These are phyloP conservation scores for Venturia carpophila DNA, from an alignment of 2,329 filamentous ascomycete species.

Conservation along the genomic window DNA sequence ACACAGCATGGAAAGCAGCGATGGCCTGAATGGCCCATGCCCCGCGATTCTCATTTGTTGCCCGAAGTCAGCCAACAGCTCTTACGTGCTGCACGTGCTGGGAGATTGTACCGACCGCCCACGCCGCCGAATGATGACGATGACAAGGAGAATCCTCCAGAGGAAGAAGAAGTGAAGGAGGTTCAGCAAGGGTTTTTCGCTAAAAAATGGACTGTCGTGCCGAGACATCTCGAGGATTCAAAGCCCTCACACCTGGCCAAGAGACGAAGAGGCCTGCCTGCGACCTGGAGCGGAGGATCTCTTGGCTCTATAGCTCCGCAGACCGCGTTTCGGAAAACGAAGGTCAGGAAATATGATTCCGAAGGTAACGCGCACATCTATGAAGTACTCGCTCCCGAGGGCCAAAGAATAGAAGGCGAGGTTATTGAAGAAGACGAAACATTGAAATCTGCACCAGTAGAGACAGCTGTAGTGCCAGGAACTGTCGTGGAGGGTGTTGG, in stretches of 20 bases:
- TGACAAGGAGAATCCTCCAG: conserved; percentile 29
- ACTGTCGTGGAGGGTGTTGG: conserved; percentile 53
- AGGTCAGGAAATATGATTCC: conserved; percentile 68
- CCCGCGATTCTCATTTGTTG: conserved; percentile 72
- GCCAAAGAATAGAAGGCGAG: conserved; percentile 73
- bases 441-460: conserved; percentile 25
- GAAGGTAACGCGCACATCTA: conserved; percentile 75
- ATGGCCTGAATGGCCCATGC: conserved; percentile 81
- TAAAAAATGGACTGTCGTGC: conserved; percentile 51
- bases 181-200: conserved; percentile 40
- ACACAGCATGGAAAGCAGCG: conserved; percentile 53
- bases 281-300: conserved; percentile 38
- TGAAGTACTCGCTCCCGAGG: conserved; percentile 72
- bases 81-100: conserved; percentile 70
- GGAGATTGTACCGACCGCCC: conserved; percentile 65
- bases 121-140: conserved; percentile 47
- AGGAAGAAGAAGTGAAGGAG: conserved; percentile 35
- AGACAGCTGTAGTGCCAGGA: conserved; percentile 47
- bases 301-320: conserved; percentile 26
- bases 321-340: conserved; percentile 62
- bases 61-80: conserved; percentile 74
- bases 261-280: conserved; percentile 51
- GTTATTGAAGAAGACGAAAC: conserved; percentile 52
- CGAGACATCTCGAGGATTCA: conserved; percentile 49
- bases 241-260: conserved; percentile 57